Evolutionary conservation across 2,329 filamentous ascomycete genomes (phyloP).

Genomic region (Penicillium sclerotigenum): DNA sequence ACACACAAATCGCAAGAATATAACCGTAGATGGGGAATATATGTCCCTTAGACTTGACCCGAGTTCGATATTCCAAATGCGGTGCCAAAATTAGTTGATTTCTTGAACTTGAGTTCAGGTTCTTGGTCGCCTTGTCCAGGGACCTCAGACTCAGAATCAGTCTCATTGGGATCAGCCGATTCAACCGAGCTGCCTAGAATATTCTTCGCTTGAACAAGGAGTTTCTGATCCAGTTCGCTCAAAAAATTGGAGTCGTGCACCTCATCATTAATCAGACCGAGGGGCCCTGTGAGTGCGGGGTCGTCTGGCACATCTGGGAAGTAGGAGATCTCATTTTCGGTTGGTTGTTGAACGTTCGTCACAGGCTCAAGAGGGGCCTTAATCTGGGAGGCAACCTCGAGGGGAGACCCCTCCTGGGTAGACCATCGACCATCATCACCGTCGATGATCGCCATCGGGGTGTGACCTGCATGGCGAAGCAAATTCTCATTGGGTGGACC

Average conservation of each 20-base stretch:
- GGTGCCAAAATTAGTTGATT: conserved; percentile 48
- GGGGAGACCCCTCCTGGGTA: conserved; percentile 22
- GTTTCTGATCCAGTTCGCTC: conserved; percentile 43
- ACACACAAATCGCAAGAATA: conserved; percentile 13
- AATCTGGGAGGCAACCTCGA: conserved; percentile 18
- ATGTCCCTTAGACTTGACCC: conserved; percentile 14
- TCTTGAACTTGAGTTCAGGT: conserved; percentile 43
- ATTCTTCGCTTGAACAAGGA: conserved; percentile 41
- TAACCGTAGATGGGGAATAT: conserved; percentile 1
- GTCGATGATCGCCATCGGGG: conserved; percentile 44
- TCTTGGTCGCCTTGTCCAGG: conserved; percentile 29
- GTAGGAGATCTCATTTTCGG: conserved; percentile 42
- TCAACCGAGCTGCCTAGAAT: conserved; percentile 27
- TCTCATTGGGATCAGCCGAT: conserved; percentile 23
- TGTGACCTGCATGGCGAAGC: conserved; percentile 44
- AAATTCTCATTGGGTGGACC: conserved; percentile 41
- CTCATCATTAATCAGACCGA: conserved; percentile 43
- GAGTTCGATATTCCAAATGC: conserved; percentile 40
- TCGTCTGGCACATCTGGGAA: conserved; percentile 43
- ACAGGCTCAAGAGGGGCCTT: conserved; percentile 34
- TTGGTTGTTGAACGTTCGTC: conserved; percentile 33
- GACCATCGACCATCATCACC: conserved; percentile 28
- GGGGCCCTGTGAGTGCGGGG: conserved; percentile 43
- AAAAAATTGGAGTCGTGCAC: conserved; percentile 43
- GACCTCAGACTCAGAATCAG: conserved; percentile 23